These are phyloP conservation scores for Solanum neorickii DNA, from an alignment of 257 asterid species.

Conservation along the genomic window DNA sequence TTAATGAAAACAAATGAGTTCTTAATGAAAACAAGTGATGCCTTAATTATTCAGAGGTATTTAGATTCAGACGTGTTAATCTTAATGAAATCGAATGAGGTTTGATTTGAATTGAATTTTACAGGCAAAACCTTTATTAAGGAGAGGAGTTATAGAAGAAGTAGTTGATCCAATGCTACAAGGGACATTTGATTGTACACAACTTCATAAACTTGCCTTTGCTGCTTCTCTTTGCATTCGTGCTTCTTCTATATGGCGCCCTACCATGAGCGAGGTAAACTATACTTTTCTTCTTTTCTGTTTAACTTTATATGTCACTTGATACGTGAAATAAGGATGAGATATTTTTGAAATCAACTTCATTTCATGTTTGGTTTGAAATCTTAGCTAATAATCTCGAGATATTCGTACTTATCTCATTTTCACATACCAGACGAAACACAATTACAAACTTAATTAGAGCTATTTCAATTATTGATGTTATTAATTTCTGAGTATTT, in stretches of 20 bases:
- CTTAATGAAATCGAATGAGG: neutral
- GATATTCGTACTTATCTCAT: neutral
- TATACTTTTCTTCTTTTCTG: neutral
- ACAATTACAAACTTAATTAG: neutral
- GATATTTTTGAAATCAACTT: neutral
- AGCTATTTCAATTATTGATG: neutral
- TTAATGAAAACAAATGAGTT: neutral
- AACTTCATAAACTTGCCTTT: conserved; percentile 57
- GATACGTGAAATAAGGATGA: neutral
- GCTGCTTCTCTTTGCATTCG: conserved; percentile 91
- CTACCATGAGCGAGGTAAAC: conserved; percentile 80
- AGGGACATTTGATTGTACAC: conserved; percentile 35
- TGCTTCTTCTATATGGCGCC: conserved; percentile 84
- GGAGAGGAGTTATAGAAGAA: conserved; percentile 43
- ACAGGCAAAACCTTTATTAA: conserved; percentile 81
- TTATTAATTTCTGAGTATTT: neutral
- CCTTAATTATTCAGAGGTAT: no score
- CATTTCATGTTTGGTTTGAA: neutral
- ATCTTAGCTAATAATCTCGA: neutral
- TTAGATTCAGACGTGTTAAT: no score
- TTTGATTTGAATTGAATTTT: neutral
- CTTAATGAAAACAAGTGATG: no score
- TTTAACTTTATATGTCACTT: neutral
- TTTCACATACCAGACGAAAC: neutral
- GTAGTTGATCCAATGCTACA: conserved; percentile 71